Evolutionary conservation across 805 yeast species (phyloP).

Genomic region (Lipomyces yamadae): DNA sequence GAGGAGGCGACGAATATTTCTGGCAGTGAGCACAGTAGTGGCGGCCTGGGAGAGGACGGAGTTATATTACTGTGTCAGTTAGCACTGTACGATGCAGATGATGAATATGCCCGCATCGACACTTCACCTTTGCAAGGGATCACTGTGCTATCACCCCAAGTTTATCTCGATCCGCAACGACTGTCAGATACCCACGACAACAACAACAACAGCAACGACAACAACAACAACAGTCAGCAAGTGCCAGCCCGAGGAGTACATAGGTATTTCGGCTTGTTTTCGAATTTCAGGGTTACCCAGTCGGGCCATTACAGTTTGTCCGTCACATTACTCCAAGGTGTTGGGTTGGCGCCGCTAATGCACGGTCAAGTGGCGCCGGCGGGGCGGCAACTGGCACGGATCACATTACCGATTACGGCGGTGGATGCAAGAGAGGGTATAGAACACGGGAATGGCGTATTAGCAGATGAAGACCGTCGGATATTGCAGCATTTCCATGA

Average conservation of each 20-base stretch:
- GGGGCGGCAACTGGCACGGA: slow-evolving; percentile 6
- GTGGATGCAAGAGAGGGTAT: background rate
- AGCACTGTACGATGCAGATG: background rate
- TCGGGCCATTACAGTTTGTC: background rate
- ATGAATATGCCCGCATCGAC: background rate
- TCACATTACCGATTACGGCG: background rate
- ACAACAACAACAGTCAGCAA: background rate
- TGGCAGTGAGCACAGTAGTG: background rate
- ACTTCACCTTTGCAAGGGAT: slow-evolving; percentile 1
- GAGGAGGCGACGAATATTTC: slow-evolving; percentile 1
- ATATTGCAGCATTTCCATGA: background rate
- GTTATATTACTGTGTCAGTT: background rate
- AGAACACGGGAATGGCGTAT: background rate
- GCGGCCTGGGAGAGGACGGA: background rate
- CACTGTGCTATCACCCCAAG: slow-evolving; percentile 1
- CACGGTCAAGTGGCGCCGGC: slow-evolving; percentile 4
- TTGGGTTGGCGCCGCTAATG: slow-evolving; percentile 4
- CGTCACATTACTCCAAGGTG: slow-evolving; percentile 6
- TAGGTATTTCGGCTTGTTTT: slow-evolving; percentile 7
- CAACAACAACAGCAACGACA: background rate
- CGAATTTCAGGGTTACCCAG: slow-evolving; percentile 2
- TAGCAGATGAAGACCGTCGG: background rate
- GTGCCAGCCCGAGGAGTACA: background rate
- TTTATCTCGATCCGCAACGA: slow-evolving; percentile 1
- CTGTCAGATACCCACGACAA: background rate